Percentiles rank a stretch among this genome's conserved stretches.
phyloP scores from a whole-genome alignment of 2,329 filamentous ascomycete genomes.

The Trichoderma afroharzianum region DNA sequence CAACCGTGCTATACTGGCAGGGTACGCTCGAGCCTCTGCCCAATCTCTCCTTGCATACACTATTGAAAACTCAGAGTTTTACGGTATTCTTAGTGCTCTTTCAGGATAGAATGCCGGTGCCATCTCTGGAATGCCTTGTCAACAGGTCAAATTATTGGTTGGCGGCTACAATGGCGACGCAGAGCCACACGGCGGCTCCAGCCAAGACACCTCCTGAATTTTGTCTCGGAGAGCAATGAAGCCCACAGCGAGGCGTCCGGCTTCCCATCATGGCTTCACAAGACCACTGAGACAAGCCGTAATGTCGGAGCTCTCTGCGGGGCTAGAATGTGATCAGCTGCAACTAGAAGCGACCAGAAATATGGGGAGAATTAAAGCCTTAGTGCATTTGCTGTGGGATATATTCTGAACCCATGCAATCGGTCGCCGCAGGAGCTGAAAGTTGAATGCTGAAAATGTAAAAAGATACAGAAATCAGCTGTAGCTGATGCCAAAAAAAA shows the following conservation, averaged over 20 bases:
- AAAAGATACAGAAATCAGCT: not conserved
- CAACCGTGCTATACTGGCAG: not conserved
- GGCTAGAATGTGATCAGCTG: not conserved
- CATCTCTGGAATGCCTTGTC: not conserved
- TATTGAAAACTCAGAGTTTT: slow-evolving; percentile 5
- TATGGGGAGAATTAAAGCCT: not conserved
- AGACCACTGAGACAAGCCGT: not conserved
- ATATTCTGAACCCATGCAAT: not conserved
- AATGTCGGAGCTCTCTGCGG: not conserved
- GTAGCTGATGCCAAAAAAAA: not conserved
- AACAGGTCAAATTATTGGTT: not conserved
- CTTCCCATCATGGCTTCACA: not conserved
- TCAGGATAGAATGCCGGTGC: not conserved
- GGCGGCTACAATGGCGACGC: not conserved
- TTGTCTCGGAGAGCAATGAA: not conserved
- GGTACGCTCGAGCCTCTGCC: not conserved
- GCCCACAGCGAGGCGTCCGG: not conserved
- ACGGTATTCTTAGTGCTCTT: not conserved
- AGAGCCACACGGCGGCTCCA: not conserved
- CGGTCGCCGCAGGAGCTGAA: not conserved
- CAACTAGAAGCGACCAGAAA: not conserved
- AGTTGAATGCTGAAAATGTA: not conserved
- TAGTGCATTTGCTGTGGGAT: not conserved
- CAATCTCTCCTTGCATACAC: slow-evolving; percentile 8
- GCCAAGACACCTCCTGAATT: not conserved